Conservation (phyloP, 2,329 filamentous ascomycete species). For the Beauveria pseudobassiana region DNA sequence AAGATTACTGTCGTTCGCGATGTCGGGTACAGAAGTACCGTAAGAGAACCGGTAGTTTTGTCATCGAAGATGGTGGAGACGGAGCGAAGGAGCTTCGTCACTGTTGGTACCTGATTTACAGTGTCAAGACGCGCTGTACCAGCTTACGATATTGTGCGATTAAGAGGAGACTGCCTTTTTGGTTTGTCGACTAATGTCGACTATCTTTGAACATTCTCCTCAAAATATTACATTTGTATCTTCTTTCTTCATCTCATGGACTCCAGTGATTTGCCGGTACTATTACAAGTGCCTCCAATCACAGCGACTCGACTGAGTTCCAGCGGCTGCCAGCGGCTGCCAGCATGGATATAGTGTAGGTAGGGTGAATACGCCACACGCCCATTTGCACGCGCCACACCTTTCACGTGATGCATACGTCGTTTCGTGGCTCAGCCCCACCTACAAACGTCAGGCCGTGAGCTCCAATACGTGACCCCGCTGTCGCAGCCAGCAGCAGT, state of each 20-base stretch:
- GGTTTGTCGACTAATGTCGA: no score
- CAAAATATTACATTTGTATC: not conserved
- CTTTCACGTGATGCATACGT: constrained; percentile 8
- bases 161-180: no score
- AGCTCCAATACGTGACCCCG: constrained; percentile 19
- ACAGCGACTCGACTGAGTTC: not conserved
- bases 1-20: not conserved
- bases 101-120: constrained; percentile 24
- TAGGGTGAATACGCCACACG: constrained; percentile 10
- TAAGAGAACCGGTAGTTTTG: not conserved
- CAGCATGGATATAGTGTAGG: constrained; percentile 4
- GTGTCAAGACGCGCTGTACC: not conserved
- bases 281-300: not conserved
- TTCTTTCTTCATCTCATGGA: not conserved
- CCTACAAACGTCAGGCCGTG: constrained; percentile 26
- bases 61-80: constrained; percentile 12
- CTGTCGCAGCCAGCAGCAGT: constrained; percentile 9
- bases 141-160: not conserved
- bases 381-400: not conserved
- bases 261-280: no score
- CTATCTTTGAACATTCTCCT: no score
- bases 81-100: constrained; percentile 22
- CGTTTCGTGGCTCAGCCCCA: constrained; percentile 20
- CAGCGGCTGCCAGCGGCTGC: not conserved
- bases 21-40: not conserved